Conservation (phyloP, 805 yeast species). For the Martiniozyma abietophila region DNA sequence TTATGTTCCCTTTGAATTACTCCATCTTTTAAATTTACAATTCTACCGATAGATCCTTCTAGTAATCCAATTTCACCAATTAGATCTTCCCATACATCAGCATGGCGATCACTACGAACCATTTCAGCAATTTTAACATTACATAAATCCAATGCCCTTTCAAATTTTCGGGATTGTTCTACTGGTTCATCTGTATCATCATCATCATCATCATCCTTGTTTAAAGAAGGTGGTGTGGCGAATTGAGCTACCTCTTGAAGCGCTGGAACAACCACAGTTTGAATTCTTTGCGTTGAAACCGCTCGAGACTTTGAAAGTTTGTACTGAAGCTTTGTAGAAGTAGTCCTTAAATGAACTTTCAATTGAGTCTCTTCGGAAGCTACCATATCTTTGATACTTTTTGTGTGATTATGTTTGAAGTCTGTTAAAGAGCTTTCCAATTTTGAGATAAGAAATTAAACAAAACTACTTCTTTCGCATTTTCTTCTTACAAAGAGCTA, state of each 20-base stretch:
- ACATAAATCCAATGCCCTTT: conserved; percentile 9
- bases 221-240: not conserved
- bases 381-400: too few relatives aligned
- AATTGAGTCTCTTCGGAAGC: conserved; percentile 8
- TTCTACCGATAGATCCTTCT: conserved; percentile 7
- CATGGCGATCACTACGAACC: conserved; percentile 11
- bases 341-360: conserved; percentile 8
- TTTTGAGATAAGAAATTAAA: too few relatives aligned
- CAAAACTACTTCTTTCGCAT: too few relatives aligned
- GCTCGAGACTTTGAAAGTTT: conserved; percentile 9
- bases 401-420: too few relatives aligned
- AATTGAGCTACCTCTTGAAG: conserved; percentile 4
- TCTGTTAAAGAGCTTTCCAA: too few relatives aligned
- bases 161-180: conserved; percentile 11
- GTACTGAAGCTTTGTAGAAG: conserved; percentile 8
- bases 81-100: conserved; percentile 15
- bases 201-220: too few relatives aligned
- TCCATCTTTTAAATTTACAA: conserved; percentile 8
- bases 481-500: too few relatives aligned
- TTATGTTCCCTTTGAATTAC: conserved; percentile 1
- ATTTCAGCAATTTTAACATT: conserved; percentile 9
- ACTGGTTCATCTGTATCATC: not conserved
- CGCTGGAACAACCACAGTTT: conserved; percentile 5
- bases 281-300: conserved; percentile 7
- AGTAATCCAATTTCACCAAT: conserved; percentile 12